Base-by-base conservation (phyloP, 768 basidiomycete species). In the Amanita pallidorosea region DNA sequence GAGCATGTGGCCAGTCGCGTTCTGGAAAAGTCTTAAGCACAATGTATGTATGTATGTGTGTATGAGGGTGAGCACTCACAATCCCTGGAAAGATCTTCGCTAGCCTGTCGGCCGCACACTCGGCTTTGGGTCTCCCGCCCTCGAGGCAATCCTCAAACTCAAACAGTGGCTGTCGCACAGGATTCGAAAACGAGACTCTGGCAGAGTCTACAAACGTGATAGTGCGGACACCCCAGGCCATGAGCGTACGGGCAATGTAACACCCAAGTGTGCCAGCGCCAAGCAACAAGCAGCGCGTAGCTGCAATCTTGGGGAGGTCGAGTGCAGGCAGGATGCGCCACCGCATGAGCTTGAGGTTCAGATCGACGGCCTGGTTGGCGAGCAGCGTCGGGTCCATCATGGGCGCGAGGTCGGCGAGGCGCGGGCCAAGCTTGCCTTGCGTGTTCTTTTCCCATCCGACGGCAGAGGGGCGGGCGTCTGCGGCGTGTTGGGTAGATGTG, bases 231-330 rank as follows among this genome's bases (percentile, higher is more conserved):
- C 96, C 95, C 95, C 96, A 98, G 5, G 85, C 94, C 90, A 98
- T 93, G 33, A 99, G 70, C 8, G 84, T 84, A 25, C 95, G 73
- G 1, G 93, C 82, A 27, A 98, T 95, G 60, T 98, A 98, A 63
- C 96, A 99, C 0, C 96, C 95, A 8, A 99, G 73, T 0, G 96
- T 99, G 1, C 96, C 96, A 0, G 95, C 94, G 3, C 96, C 96
- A 1, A 99, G 79, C 0, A 98, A 70, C 0, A 99, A 69, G 62
- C 91, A 95, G 53, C 70, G 77, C 2, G 93, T 90, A 0, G 65
- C 61, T 1, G 89, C 81, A 18, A 99, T 77, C 66, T 84, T 89
- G 48, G 96, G 94, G 11, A 98, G 75, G 56, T 98, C 79, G 45
- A 99, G 80, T 1, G 77, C 69, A 12, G 96, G 96, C 17, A 98